Evolutionary conservation across 169 alveolate species (phyloP).

Genomic region (Plasmodium knowlesi): DNA sequence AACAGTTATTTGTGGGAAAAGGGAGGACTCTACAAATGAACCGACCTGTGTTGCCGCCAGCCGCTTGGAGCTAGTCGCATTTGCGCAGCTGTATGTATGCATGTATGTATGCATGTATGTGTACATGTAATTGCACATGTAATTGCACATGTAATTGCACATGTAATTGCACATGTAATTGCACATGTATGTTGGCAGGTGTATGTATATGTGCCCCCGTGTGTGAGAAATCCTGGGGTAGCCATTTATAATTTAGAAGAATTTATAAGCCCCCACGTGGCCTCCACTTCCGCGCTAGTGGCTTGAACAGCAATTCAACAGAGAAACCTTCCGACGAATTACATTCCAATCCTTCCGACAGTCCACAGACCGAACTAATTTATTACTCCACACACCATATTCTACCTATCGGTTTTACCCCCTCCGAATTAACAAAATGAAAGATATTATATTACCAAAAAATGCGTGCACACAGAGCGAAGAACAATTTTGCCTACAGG

Average conservation of each 20-base stretch:
- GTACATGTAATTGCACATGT: neutral
- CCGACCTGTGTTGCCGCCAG: neutral
- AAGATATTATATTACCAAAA: neutral
- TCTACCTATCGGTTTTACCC: neutral
- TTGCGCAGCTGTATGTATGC: neutral
- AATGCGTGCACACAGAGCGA: conserved; percentile 1
- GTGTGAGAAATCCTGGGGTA: neutral
- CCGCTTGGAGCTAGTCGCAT: neutral
- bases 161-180: neutral
- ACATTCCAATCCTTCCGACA: neutral
- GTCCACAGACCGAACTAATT: neutral
- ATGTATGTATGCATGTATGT: too few relatives aligned
- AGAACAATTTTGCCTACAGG: conserved; percentile 25
- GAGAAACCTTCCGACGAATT: neutral
- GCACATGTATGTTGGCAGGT: neutral
- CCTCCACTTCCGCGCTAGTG: neutral
- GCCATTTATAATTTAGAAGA: neutral
- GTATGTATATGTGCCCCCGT: neutral
- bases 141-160: neutral
- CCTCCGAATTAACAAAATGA: conserved; percentile 25
- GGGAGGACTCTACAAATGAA: neutral
- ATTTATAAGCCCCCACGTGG: neutral
- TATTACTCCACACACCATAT: neutral
- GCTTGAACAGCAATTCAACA: neutral
- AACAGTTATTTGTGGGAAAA: neutral